These are phyloP conservation scores for Calvatia gigantea DNA, from an alignment of 768 basidiomycete species.

Conservation along the genomic window DNA sequence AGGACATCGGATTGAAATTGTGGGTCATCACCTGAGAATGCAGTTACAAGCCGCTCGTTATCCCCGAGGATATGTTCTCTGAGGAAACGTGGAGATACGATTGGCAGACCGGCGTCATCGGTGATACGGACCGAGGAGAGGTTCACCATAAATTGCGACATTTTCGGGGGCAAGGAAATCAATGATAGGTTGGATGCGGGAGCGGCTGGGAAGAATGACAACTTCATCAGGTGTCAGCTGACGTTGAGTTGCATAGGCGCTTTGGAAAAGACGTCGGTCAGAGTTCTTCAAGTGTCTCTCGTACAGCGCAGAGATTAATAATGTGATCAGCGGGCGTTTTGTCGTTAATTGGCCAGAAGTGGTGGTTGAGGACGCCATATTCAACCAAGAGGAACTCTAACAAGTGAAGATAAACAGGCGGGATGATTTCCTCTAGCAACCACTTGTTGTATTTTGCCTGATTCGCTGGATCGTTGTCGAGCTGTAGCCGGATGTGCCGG, in stretches of 20 bases:
- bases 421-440: conserved; percentile 33
- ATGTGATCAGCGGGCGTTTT: neutral
- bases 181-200: neutral
- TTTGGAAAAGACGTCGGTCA: neutral
- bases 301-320: conserved; percentile 6
- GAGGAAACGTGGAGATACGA: neutral
- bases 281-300: neutral
- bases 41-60: neutral
- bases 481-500: conserved; percentile 35
- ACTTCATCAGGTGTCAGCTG: neutral
- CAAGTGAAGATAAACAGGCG: conserved; percentile 35
- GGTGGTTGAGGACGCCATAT: conserved; percentile 1
- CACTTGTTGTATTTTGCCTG: conserved; percentile 41
- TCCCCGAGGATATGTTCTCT: neutral
- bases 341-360: conserved; percentile 11
- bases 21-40: neutral
- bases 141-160: conserved; percentile 1
- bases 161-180: neutral
- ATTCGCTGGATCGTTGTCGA: conserved; percentile 16
- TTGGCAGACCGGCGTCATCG: conserved; percentile 1
- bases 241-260: neutral
- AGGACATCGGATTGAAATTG: neutral
- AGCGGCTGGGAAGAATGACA: neutral
- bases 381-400: conserved; percentile 22
- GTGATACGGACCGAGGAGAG: conserved; percentile 3